Conservation (phyloP, 805 yeast genomes). For the Phaffomyces opuntiae region DNA sequence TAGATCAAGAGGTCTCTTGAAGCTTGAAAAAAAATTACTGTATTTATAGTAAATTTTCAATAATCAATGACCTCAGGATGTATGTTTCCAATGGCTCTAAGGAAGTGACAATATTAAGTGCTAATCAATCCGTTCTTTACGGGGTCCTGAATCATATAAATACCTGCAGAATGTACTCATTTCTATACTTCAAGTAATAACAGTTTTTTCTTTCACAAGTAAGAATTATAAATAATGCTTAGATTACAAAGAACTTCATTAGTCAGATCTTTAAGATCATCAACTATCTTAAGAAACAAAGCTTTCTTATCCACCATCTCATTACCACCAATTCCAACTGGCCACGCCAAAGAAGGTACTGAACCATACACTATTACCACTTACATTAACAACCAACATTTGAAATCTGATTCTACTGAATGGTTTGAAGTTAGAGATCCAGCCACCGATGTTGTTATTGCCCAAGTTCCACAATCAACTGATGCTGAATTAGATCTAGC, state of each 20-base stretch:
- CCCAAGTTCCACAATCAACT: slow-evolving; percentile 69
- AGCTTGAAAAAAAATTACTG: no score
- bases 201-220: not conserved
- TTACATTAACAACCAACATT: slow-evolving; percentile 38
- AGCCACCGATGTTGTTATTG: slow-evolving; percentile 59
- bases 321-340: slow-evolving; percentile 31
- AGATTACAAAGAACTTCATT: slow-evolving; percentile 5
- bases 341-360: slow-evolving; percentile 30
- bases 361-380: slow-evolving; percentile 46
- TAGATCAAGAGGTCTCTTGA: no score
- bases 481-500: slow-evolving; percentile 58
- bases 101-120: not conserved
- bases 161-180: not conserved
- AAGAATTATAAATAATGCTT: slow-evolving; percentile 1
- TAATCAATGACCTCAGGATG: not conserved
- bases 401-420: slow-evolving; percentile 41
- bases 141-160: slow-evolving; percentile 1
- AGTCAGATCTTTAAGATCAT: slow-evolving; percentile 3
- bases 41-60: no score
- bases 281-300: slow-evolving; percentile 5
- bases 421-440: slow-evolving; percentile 75
- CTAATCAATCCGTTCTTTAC: not conserved
- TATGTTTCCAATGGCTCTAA: not conserved
- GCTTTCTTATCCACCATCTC: slow-evolving; percentile 17
- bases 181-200: not conserved